Percentiles rank a stretch among this genome's conserved stretches.
These are phyloP conservation scores for Neostapfia colusana DNA, from an alignment of 176 grass and related monocot genomes.

Conservation along the genomic window DNA sequence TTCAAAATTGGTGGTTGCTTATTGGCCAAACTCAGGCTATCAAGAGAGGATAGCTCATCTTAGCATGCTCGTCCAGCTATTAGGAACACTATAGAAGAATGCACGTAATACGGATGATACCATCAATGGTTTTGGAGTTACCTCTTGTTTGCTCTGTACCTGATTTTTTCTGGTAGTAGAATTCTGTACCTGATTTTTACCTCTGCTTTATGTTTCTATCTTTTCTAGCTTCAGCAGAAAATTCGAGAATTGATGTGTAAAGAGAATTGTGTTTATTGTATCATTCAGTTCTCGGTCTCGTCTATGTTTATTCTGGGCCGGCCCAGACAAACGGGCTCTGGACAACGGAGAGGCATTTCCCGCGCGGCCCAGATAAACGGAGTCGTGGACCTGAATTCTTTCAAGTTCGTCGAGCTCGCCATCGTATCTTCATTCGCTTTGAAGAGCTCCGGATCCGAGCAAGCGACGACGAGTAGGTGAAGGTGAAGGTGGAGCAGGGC, in stretches of 20 bases:
- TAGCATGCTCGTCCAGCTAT: background rate
- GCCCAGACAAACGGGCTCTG: background rate
- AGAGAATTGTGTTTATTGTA: too few relatives aligned
- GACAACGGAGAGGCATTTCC: background rate
- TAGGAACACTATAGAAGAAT: conserved; percentile 11
- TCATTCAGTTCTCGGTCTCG: too few relatives aligned
- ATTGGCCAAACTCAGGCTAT: background rate
- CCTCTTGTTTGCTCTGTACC: background rate
- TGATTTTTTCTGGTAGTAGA: background rate
- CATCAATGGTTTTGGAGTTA: background rate
- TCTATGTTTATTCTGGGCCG: background rate
- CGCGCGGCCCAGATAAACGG: background rate
- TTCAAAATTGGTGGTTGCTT: conserved; percentile 8
- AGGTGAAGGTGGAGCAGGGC: background rate
- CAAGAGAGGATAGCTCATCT: background rate
- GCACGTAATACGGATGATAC: background rate
- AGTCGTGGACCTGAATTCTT: background rate
- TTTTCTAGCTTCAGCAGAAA: too few relatives aligned
- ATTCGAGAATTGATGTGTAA: too few relatives aligned
- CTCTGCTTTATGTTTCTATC: too few relatives aligned
- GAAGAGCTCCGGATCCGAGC: background rate
- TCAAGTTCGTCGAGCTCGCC: background rate
- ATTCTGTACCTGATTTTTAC: background rate
- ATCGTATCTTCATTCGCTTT: background rate
- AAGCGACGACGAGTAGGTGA: background rate